These are phyloP conservation scores for Candida sanyiensis DNA, from an alignment of 805 yeast genomes.

Conservation along the genomic window DNA sequence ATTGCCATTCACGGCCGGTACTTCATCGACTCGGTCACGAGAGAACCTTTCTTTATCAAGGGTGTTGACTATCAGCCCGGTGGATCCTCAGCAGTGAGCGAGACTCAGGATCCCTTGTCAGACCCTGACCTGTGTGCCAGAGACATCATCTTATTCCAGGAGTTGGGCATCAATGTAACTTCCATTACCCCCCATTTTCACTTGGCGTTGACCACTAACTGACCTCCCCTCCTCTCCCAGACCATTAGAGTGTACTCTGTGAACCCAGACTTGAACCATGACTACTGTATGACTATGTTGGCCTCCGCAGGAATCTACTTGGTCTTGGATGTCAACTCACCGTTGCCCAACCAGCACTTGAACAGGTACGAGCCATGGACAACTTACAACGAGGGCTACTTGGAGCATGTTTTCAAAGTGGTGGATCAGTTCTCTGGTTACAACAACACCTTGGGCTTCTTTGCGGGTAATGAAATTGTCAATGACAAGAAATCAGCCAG, in stretches of 20 bases:
- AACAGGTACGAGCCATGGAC: slow-evolving; percentile 95
- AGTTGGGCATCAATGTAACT: slow-evolving; percentile 62
- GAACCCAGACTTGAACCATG: slow-evolving; percentile 78
- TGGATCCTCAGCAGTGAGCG: slow-evolving; percentile 73
- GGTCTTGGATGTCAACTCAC: slow-evolving; percentile 88
- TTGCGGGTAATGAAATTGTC: slow-evolving; percentile 88
- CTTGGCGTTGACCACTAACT: slow-evolving; percentile 1
- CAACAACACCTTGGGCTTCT: slow-evolving; percentile 84
- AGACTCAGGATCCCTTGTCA: slow-evolving; percentile 65
- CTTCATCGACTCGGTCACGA: slow-evolving; percentile 70
- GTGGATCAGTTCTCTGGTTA: slow-evolving; percentile 77
- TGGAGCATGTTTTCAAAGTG: slow-evolving; percentile 71
- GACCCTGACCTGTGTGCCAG: slow-evolving; percentile 69
- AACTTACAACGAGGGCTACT: slow-evolving; percentile 63
- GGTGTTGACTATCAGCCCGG: slow-evolving; percentile 98
- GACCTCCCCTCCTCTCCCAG: slow-evolving; percentile 39
- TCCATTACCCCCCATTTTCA: not conserved
- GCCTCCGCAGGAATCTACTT: slow-evolving; percentile 92
- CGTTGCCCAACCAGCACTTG: slow-evolving; percentile 47
- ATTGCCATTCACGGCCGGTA: slow-evolving; percentile 63
- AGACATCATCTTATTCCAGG: slow-evolving; percentile 75
- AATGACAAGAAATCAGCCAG: slow-evolving; percentile 71
- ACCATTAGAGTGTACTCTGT: slow-evolving; percentile 85
- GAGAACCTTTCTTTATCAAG: slow-evolving; percentile 69
- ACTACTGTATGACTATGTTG: slow-evolving; percentile 82